Conservation (phyloP, 768 basidiomycete genomes). For the Pleurotus citrinopileatus region DNA sequence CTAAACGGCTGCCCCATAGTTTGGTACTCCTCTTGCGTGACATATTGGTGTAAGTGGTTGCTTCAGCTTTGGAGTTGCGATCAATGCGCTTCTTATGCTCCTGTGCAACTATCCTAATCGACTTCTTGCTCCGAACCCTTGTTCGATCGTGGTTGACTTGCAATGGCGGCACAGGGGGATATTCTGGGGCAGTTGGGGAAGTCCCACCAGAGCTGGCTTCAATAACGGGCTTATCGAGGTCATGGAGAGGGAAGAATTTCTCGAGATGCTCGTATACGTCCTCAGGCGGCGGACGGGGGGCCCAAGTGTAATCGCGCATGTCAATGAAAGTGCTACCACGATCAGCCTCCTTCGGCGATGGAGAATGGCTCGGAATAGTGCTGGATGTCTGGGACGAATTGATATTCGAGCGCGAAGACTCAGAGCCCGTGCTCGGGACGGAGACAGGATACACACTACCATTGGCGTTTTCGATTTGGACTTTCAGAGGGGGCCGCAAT, state of each 20-base stretch:
- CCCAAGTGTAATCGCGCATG: conserved; percentile 73
- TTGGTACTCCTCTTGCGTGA: conserved; percentile 85
- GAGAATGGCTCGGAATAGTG: conserved; percentile 14
- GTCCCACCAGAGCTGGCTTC: conserved; percentile 80
- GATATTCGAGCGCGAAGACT: background rate
- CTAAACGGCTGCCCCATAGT: conserved; percentile 90
- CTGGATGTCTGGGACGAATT: conserved; percentile 9
- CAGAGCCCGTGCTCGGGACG: conserved; percentile 10
- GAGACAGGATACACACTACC: conserved; percentile 14
- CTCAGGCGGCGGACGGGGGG: conserved; percentile 87
- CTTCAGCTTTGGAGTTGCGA: conserved; percentile 60
- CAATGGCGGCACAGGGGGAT: conserved; percentile 35
- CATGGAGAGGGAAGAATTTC: conserved; percentile 94
- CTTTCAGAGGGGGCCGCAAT: conserved; percentile 40
- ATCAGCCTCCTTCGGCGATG: conserved; percentile 23
- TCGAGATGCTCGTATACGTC: conserved; percentile 91
- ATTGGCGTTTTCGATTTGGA: conserved; percentile 35
- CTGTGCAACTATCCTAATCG: conserved; percentile 88
- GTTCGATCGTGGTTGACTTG: conserved; percentile 29
- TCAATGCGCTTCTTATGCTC: conserved; percentile 81
- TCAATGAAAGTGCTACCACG: conserved; percentile 62
- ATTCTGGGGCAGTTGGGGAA: conserved; percentile 68
- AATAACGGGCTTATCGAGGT: conserved; percentile 93
- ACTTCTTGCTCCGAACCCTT: conserved; percentile 73
- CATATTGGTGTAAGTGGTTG: conserved; percentile 38